Evolutionary conservation across 1,139 yeast species (phyloP).

Genomic region (Geotrichum carabidarum): DNA sequence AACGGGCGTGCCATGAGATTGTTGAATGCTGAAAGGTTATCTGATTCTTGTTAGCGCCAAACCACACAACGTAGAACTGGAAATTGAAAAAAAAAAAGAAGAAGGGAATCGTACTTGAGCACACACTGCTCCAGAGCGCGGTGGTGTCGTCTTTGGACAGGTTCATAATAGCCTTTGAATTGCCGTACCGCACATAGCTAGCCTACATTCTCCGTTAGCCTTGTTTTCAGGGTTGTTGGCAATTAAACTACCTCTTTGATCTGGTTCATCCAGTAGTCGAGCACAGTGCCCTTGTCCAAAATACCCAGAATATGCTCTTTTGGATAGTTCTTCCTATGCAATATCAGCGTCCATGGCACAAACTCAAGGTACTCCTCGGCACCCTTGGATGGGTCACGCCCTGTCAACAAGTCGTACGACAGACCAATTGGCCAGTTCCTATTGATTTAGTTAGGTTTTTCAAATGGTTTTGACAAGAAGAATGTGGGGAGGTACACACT

Average conservation of each 20-base stretch:
- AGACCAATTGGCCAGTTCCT: slow-evolving; percentile 74
- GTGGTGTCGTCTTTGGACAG: slow-evolving; percentile 58
- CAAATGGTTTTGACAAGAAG: not conserved
- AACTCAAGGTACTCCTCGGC: slow-evolving; percentile 7
- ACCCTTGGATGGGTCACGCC: slow-evolving; percentile 35
- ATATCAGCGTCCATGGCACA: slow-evolving; percentile 20
- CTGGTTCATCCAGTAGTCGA: slow-evolving; percentile 63
- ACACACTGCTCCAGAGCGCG: slow-evolving; percentile 52
- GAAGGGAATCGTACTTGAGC: slow-evolving; percentile 25
- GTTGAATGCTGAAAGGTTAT: not conserved
- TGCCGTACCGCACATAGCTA: slow-evolving; percentile 65
- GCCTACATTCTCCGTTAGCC: slow-evolving; percentile 33
- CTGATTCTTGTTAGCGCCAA: not conserved
- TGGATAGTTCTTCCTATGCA: slow-evolving; percentile 50
- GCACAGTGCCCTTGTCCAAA: slow-evolving; percentile 36
- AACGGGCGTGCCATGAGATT: slow-evolving; percentile 4
- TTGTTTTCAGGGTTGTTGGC: not conserved
- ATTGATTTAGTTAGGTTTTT: not conserved
- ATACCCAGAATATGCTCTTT: slow-evolving; percentile 49
- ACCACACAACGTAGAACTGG: no score
- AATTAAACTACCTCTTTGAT: slow-evolving; percentile 52
- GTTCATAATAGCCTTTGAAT: slow-evolving; percentile 69
- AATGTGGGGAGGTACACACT: slow-evolving; percentile 11
- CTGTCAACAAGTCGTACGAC: slow-evolving; percentile 51
- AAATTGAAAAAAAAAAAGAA: no score